Base-by-base conservation (phyloP, 768 basidiomycete genomes). In the Hygrocybe coccinea region DNA sequence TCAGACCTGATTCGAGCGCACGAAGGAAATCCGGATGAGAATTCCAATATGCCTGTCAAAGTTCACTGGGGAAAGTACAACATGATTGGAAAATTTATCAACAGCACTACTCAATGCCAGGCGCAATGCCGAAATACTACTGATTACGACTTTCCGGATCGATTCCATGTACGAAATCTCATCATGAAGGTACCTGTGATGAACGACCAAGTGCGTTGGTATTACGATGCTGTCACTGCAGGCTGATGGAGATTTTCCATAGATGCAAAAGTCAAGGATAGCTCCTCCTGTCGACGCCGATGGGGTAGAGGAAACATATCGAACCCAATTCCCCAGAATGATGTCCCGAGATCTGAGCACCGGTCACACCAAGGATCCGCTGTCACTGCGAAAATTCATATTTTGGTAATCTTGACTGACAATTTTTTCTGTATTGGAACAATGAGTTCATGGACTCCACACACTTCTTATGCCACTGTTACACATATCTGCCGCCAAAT, bases 11-110 rank as follows among this genome's bases (percentile, higher is more conserved):
- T 94, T 45, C 85, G 85, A 58, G 82, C 92, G 7, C 86, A 97
- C 60, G 90, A 91, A 71, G 88, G 85, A 55, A 94, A 95, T 58
- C 76, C 77, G 2, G 90, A 95, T 62, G 78, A 82, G 59, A 81
- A 82, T 59, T 73, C 83, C 6, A 73, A 79, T 19, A 86, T 90
- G 62, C 76, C 83, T 3, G 74, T 68, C 38, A 84, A 84, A 65
- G 89, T 97, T 52, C 93, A 97, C 64, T 98, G 95, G 95, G 90
- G 87, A 24, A 98, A 98, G 71, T 97, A 89, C 71, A 88, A 87
- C 60, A 87, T 92, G 81, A 88, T 97, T 75, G 94, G 87, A 29
- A 80, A 85, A 57, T 92, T 94, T 63, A 84, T 95, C 54, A 79
- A 82, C 50, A 84, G 80, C 62, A 87, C 93, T 5, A 78, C 80